These are phyloP conservation scores for Neofusicoccum sp. DNA, from an alignment of 2,329 filamentous ascomycete species.

Conservation along the genomic window DNA sequence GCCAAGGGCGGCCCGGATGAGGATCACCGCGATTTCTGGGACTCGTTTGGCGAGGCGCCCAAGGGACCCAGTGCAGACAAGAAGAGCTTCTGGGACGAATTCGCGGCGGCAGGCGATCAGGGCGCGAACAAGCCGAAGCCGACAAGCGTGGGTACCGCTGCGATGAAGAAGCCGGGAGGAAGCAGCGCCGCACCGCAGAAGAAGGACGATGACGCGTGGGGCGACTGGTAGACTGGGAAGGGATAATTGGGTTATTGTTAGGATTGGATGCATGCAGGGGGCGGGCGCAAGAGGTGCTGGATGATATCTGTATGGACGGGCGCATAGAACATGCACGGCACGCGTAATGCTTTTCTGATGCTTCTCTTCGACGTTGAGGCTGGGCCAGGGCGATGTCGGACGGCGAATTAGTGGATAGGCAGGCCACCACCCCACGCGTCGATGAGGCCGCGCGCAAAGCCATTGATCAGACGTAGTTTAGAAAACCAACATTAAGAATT, in stretches of 20 bases:
- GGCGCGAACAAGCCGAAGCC: conserved; percentile 41
- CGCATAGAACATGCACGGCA: neutral
- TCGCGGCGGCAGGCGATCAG: conserved; percentile 37
- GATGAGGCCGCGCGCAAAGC: neutral
- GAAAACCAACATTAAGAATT: neutral
- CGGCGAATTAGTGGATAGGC: neutral
- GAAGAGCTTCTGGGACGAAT: conserved; percentile 59
- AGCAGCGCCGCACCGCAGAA: conserved; percentile 34
- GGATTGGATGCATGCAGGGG: conserved; percentile 17
- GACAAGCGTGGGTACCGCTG: conserved; percentile 64
- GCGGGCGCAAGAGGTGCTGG: neutral
- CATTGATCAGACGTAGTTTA: neutral
- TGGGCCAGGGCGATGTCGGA: neutral
- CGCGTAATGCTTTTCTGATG: neutral
- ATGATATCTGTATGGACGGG: neutral
- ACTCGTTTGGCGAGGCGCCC: conserved; percentile 76
- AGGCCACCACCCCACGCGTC: neutral
- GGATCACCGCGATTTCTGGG: conserved; percentile 86
- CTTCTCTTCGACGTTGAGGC: neutral
- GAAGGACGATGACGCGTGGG: conserved; percentile 61
- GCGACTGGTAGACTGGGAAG: conserved; percentile 49
- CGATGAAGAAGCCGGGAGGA: conserved; percentile 57
- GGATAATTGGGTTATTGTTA: conserved; percentile 1
- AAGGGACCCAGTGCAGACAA: conserved; percentile 49
- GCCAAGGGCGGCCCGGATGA: conserved; percentile 1